phyloP scores from a whole-genome alignment of 2,329 filamentous ascomycete genomes.

The Trichoderma sp. region DNA sequence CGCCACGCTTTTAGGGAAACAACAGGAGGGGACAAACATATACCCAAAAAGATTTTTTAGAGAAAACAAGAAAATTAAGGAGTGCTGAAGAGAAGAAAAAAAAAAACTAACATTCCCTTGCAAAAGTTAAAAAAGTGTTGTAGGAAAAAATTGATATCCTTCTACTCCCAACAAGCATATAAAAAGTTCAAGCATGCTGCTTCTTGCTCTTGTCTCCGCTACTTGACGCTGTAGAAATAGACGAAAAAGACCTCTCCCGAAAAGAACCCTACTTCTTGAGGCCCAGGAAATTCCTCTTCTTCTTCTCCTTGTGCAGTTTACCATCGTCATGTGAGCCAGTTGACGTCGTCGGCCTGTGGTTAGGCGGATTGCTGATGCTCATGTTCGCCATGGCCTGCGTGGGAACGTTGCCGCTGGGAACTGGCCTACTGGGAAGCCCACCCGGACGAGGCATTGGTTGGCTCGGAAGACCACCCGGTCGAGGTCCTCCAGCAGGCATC shows the following conservation, averaged over 20 bases:
- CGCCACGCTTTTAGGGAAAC: slow-evolving; percentile 24
- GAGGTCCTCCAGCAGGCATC: slow-evolving; percentile 16
- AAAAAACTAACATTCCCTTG: not conserved
- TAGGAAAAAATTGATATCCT: not conserved
- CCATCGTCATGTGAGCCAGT: slow-evolving; percentile 39
- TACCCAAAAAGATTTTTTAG: slow-evolving; percentile 17
- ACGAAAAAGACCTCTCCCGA: slow-evolving; percentile 31
- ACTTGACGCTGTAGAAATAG: not conserved
- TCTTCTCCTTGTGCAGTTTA: slow-evolving; percentile 62
- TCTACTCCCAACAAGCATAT: not conserved
- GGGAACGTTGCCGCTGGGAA: slow-evolving; percentile 46
- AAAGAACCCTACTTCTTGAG: slow-evolving; percentile 59
- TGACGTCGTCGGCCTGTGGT: slow-evolving; percentile 25
- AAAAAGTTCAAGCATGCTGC: slow-evolving; percentile 1
- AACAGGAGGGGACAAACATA: not conserved
- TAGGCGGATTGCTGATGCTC: slow-evolving; percentile 46
- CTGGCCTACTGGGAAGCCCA: slow-evolving; percentile 36
- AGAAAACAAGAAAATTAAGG: not conserved
- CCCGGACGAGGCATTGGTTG: slow-evolving; percentile 36
- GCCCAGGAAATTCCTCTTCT: slow-evolving; percentile 61
- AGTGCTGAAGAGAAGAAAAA: too few relatives aligned
- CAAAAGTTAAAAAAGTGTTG: not conserved
- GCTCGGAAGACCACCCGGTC: slow-evolving; percentile 33
- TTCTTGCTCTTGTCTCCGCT: slow-evolving; percentile 15
- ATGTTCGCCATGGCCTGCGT: slow-evolving; percentile 60